Evolutionary conservation across 2,329 filamentous ascomycete species (phyloP), one percentile per base, ranked within the genome.

Genomic region (Pseudogymnoascus sp.): DNA sequence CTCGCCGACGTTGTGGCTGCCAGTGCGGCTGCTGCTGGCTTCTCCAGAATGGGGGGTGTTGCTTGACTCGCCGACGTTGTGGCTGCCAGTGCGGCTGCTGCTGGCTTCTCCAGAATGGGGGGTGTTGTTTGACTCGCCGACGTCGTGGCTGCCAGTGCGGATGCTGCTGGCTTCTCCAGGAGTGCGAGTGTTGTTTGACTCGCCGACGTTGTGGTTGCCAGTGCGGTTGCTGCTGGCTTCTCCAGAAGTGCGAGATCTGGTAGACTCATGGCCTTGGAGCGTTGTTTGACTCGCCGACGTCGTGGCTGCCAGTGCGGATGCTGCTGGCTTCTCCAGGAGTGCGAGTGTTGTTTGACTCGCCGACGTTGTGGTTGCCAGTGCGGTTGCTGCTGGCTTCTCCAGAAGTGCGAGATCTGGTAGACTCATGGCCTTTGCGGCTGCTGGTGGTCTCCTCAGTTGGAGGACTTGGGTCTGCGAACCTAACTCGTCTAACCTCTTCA

Each of bases 131-230:
- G 38, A 12, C 8, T 41, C 38, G 4, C 11, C 38, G 8, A 11
- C 38, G 5, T 20, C 12, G 8, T 9, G 38, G 16, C 16, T 41
- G 9, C 16, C 9, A 41, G 3, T 20, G 12, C 25, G 25, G 8
- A 79, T 7, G 9, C 9, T 33, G 30, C 30, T 33, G 2, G 25
- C 6, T 11, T 33, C 25, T 11, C 25, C 25, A 33, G 4, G 1
- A 28, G n/a, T 12, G 25, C 14, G 41, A 22, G 14, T 33, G 25
- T 16, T 12, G 9, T 4, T 25, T 5, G 38, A 14, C 9, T 41
- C 38, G 5, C 7, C 18, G 11, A 12, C 38, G 6, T 22, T 22
- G 9, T 11, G 38, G 18, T 9, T 41, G 11, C 18, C 11, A 41
- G 2, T 20, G 14, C n/a, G 25, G 9, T 8, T 30, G 25, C 8